These are phyloP conservation scores for Deinandra increscens DNA, from an alignment of 129 eudicot genomes.

Conservation along the genomic window DNA sequence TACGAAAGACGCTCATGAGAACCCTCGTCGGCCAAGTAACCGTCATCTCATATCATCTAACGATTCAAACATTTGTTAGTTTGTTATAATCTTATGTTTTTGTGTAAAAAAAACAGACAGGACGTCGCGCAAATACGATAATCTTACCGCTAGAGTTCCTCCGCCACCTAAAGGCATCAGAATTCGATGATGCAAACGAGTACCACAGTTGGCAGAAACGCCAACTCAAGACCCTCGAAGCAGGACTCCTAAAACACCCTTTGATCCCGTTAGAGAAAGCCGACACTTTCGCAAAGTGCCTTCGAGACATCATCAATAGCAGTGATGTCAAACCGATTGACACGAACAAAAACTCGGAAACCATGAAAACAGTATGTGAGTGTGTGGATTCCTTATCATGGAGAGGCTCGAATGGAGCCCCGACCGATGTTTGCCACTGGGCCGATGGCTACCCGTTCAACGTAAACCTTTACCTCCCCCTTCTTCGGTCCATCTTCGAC, in stretches of 20 bases:
- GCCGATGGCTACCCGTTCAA: constrained; percentile 90
- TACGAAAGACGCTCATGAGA: constrained; percentile 80
- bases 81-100: neutral
- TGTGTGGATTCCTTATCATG: constrained; percentile 68
- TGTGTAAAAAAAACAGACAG: constrained; percentile 41
- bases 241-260: constrained; percentile 75
- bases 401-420: constrained; percentile 55
- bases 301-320: constrained; percentile 45
- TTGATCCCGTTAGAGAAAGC: constrained; percentile 54
- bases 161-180: constrained; percentile 81
- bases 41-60: neutral
- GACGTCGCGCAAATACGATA: constrained; percentile 85
- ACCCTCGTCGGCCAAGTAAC: constrained; percentile 85
- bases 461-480: constrained; percentile 54
- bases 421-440: constrained; percentile 78
- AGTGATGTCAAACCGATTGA: constrained; percentile 54
- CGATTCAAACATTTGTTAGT: neutral
- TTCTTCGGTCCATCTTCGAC: constrained; percentile 64
- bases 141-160: constrained; percentile 85
- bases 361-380: constrained; percentile 58
- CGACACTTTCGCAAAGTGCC: constrained; percentile 36
- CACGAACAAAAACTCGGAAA: constrained; percentile 62
- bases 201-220: constrained; percentile 84
- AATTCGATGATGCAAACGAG: constrained; percentile 61
- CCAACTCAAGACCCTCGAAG: constrained; percentile 68